Percentiles rank a stretch among this genome's conserved stretches.
phyloP scores from a whole-genome alignment of 1,284 basidiomycete genomes.

The Flammula alnicola region DNA sequence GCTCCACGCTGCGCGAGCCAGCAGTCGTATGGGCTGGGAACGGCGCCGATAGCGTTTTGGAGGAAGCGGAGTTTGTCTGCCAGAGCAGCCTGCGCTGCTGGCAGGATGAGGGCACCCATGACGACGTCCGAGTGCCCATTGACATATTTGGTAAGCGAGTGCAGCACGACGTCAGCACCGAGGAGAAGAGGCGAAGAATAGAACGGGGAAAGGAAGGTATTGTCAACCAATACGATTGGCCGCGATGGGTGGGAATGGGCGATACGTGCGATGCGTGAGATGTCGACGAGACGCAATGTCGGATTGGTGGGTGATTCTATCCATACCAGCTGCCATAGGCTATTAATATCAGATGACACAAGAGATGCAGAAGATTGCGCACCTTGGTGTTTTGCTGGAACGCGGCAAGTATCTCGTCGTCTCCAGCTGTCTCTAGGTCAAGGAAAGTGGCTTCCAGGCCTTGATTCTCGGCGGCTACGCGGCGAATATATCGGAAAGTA shows the following conservation, averaged over 20 bases:
- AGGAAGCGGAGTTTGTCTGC: constrained; percentile 77
- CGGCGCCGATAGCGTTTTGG: constrained; percentile 90
- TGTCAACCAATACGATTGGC: constrained; percentile 88
- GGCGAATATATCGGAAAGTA: constrained; percentile 85
- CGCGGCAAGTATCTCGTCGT: constrained; percentile 66
- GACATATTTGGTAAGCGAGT: constrained; percentile 90
- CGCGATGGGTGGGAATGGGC: constrained; percentile 59
- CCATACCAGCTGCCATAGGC: constrained; percentile 80
- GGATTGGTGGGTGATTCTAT: constrained; percentile 97
- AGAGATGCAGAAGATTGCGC: constrained; percentile 24
- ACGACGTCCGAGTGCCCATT: constrained; percentile 90
- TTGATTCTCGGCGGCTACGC: constrained; percentile 76
- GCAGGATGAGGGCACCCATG: constrained; percentile 13
- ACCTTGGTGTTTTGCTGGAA: constrained; percentile 86
- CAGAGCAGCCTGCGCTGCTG: constrained; percentile 29
- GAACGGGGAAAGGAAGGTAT: constrained; percentile 92
- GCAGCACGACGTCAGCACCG: constrained; percentile 84
- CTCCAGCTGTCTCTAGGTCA: constrained; percentile 77
- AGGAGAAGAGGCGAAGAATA: constrained; percentile 88
- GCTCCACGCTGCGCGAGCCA: constrained; percentile 92
- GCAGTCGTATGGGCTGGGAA: constrained; percentile 88
- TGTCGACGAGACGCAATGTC: constrained; percentile 86
- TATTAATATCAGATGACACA: constrained; percentile 1
- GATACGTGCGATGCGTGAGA: constrained; percentile 67
- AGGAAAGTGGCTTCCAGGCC: constrained; percentile 82